A percentile compares a stretch with the other conserved stretches of the same genome.
These are phyloP conservation scores for Bassia scoparia DNA, from an alignment of 148 eudicot species.

Conservation along the genomic window DNA sequence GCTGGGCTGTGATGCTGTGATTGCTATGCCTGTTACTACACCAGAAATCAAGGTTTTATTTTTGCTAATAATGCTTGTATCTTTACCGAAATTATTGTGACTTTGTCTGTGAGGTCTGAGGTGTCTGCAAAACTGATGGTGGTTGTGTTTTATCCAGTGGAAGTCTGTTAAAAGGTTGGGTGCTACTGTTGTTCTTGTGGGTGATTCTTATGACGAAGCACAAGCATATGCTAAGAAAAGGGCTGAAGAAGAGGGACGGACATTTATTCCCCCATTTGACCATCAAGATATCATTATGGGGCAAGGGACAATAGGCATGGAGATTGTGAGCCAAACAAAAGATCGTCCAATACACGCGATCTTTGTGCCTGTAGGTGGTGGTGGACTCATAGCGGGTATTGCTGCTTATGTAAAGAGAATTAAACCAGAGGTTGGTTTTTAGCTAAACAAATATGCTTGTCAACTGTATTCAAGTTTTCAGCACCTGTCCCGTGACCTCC, in stretches of 20 bases:
- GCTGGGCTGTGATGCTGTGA: slow-evolving; percentile 80
- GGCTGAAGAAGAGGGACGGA: slow-evolving; percentile 66
- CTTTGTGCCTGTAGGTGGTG: slow-evolving; percentile 97
- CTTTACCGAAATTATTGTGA: background rate
- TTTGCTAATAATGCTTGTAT: background rate
- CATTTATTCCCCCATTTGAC: slow-evolving; percentile 97
- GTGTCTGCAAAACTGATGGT: background rate
- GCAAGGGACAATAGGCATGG: slow-evolving; percentile 96
- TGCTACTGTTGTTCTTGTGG: slow-evolving; percentile 85
- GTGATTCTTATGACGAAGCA: slow-evolving; percentile 97
- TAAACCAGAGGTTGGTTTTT: slow-evolving; percentile 63
- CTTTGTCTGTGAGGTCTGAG: background rate
- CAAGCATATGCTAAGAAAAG: slow-evolving; percentile 73
- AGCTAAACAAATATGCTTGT: background rate
- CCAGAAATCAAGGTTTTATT: slow-evolving; percentile 87
- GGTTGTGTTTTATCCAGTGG: slow-evolving; percentile 51
- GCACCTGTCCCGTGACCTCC: background rate
- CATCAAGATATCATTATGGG: slow-evolving; percentile 89
- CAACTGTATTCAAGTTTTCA: background rate
- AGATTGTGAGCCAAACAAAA: slow-evolving; percentile 72
- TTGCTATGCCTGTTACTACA: slow-evolving; percentile 97
- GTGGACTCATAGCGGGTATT: slow-evolving; percentile 95
- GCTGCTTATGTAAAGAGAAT: slow-evolving; percentile 94
- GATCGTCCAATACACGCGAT: slow-evolving; percentile 70
- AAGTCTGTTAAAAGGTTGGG: slow-evolving; percentile 85